phyloP scores from a whole-genome alignment of 202 grass and related monocot species.

The Cymbopogon flexuosus region DNA sequence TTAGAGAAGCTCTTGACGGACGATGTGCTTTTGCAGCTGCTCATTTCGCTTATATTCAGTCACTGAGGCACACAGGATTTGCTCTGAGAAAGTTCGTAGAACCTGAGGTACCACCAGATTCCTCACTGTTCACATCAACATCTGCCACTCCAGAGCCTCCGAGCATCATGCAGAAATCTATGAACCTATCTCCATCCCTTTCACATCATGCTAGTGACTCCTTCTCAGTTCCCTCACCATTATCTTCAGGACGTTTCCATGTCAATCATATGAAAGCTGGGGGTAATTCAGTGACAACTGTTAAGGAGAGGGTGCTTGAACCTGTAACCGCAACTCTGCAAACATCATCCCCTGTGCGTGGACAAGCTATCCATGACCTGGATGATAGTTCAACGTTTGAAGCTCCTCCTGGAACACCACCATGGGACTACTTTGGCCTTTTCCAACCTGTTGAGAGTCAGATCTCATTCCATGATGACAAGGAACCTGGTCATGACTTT shows the following conservation, averaged over 20 bases:
- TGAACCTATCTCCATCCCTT: conserved; percentile 53
- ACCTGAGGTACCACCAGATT: conserved; percentile 51
- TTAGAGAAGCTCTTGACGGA: conserved; percentile 83
- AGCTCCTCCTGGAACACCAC: conserved; percentile 54
- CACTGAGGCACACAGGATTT: conserved; percentile 72
- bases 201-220: conserved; percentile 63
- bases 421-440: conserved; percentile 96
- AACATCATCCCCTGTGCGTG: conserved; percentile 43
- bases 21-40: conserved; percentile 72
- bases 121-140: conserved; percentile 62
- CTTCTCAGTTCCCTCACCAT: conserved; percentile 68
- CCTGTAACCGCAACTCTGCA: conserved; percentile 61
- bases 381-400: conserved; percentile 70
- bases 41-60: conserved; percentile 85
- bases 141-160: conserved; percentile 58
- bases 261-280: conserved; percentile 84
- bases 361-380: conserved; percentile 35
- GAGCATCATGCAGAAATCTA: conserved; percentile 40
- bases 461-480: conserved; percentile 62
- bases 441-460: conserved; percentile 71
- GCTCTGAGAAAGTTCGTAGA: conserved; percentile 79
- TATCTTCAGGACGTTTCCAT: conserved; percentile 61
- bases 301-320: conserved; percentile 66
- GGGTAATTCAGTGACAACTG: conserved; percentile 48
- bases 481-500: conserved; percentile 50